Percentiles rank a stretch among this genome's conserved stretches.
Conservation (phyloP, 306 rosid species). For the Prunus campanulata region DNA sequence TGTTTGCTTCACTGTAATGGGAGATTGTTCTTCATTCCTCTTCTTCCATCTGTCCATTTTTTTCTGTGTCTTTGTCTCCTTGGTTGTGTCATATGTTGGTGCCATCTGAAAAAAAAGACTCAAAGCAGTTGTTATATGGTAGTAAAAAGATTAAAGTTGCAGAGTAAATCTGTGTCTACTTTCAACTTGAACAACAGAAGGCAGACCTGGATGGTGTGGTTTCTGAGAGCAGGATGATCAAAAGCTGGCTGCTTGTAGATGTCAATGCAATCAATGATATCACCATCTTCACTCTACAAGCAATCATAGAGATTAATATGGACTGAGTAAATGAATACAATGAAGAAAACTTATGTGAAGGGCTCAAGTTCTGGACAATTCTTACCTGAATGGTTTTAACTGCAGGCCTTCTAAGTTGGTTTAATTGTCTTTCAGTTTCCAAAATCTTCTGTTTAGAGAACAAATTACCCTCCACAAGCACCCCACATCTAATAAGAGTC, state of each 20-base stretch:
- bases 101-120: slow-evolving; percentile 28
- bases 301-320: neutral
- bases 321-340: neutral
- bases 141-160: neutral
- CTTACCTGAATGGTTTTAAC: slow-evolving; percentile 49
- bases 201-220: slow-evolving; percentile 53
- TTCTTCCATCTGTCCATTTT: neutral
- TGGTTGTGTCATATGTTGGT: slow-evolving; percentile 28
- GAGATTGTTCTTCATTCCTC: neutral
- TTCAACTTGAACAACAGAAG: neutral
- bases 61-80: neutral
- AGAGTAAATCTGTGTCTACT: no score
- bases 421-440: slow-evolving; percentile 48
- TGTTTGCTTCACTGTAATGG: slow-evolving; percentile 31
- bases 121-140: neutral
- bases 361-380: neutral
- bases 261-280: slow-evolving; percentile 55
- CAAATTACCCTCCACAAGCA: slow-evolving; percentile 18
- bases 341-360: neutral
- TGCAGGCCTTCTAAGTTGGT: slow-evolving; percentile 44
- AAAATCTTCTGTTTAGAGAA: slow-evolving; percentile 35
- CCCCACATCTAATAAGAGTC: slow-evolving; percentile 12
- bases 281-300: slow-evolving; percentile 70
- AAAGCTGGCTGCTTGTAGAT: slow-evolving; percentile 58
- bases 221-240: slow-evolving; percentile 50